Percentiles rank a stretch among this genome's conserved stretches.
These are phyloP conservation scores for Tuctoria greenei DNA, from an alignment of 176 grass and related monocot genomes.

Conservation along the genomic window DNA sequence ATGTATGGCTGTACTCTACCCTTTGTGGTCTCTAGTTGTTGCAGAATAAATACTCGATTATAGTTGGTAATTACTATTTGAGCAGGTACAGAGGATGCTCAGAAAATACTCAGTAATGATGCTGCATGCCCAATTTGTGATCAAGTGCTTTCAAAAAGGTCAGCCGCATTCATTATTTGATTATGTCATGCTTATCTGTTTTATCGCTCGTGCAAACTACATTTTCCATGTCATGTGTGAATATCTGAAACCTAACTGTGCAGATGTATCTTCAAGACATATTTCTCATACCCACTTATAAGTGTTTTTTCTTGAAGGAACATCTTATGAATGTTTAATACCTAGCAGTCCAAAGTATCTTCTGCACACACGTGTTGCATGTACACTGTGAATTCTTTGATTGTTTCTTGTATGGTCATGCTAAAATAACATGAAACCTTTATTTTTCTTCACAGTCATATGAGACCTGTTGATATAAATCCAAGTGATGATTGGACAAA, in stretches of 20 bases:
- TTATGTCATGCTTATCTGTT: slow-evolving; percentile 12
- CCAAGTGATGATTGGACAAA: slow-evolving; percentile 86
- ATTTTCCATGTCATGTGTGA: slow-evolving; percentile 9
- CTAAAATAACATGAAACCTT: slow-evolving; percentile 28
- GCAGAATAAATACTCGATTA: slow-evolving; percentile 21
- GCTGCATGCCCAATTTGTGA: slow-evolving; percentile 84
- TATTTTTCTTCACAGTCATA: slow-evolving; percentile 55
- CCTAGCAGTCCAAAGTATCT: background rate
- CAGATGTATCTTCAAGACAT: background rate
- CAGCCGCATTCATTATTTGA: slow-evolving; percentile 3
- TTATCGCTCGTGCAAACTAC: slow-evolving; percentile 1
- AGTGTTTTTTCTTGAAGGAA: background rate
- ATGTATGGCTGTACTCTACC: slow-evolving; percentile 56
- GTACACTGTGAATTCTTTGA: background rate
- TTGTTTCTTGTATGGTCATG: slow-evolving; percentile 13
- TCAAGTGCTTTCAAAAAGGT: slow-evolving; percentile 95
- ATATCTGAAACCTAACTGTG: background rate
- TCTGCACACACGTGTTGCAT: background rate
- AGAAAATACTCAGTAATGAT: slow-evolving; percentile 83
- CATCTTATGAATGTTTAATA: background rate
- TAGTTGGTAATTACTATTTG: slow-evolving; percentile 18
- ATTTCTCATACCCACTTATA: background rate
- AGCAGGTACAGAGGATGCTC: slow-evolving; percentile 81
- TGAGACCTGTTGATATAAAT: slow-evolving; percentile 72
- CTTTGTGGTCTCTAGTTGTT: slow-evolving; percentile 1